Base-by-base conservation (phyloP, 768 basidiomycete genomes). In the Phlebiopsis flavidoalba region DNA sequence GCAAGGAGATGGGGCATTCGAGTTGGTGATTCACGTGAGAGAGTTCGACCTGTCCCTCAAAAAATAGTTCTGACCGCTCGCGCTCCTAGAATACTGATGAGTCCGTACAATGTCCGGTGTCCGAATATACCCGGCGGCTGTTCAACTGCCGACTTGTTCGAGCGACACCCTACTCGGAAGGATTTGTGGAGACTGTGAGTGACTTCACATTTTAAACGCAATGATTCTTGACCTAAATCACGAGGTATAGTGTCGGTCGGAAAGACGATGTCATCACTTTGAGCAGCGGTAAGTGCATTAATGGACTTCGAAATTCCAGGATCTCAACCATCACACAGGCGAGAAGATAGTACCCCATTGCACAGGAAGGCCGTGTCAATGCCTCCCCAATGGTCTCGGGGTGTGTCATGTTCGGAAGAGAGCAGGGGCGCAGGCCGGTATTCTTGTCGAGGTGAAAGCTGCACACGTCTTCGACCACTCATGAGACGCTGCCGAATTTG, bases 321-420 rank as follows among this genome's bases (percentile, higher is more conserved):
- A 37, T 35, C 35, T 56, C 14, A 31, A 43, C 35, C 1, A 7
- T 47, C 31, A 1, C 15, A 2, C 31, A 58, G 59, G 49, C 17
- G 59, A 60, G 45, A 64, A 64, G 55, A 60, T 64, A 24, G 63
- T 64, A 5, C 63, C n/a, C 63, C 8, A 35, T 64, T 3, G 45
- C 36, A 11, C 63, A 64, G 36, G 80, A 81, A 68, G 65, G 59
- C 7, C 77, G 79, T 15, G 65, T 71, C 24, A 46, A 47, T 14
- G 59, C 61, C 33, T 67, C 71, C 55, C 70, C 76, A 15, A 54
- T 63, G 36, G 65, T 79, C 17, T 55, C 58, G 12, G 54, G 64
- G 24, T 71, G 71, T 2, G 52, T 79, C 24, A 74, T 79, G 58
- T 80, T 79, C 60, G 79, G 79, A 8, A 61, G 73, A 10, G 74